Conservation (phyloP, 2,329 filamentous ascomycete species). For the Teratosphaeriaceae sp. region DNA sequence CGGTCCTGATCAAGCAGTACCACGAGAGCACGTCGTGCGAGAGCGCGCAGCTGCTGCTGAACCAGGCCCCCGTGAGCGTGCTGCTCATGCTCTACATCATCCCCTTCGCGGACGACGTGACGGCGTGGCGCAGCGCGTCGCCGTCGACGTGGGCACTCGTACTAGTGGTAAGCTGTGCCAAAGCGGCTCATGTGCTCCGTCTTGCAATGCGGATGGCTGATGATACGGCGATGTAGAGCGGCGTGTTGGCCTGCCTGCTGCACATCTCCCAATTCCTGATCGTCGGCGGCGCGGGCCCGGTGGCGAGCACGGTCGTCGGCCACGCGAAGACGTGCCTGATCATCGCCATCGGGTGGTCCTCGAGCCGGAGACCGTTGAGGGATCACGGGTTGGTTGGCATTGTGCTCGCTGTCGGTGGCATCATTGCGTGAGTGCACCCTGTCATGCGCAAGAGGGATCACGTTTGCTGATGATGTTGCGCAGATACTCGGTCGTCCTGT, state of each 20-base stretch:
- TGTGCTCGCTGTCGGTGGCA: constrained; percentile 26
- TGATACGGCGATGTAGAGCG: constrained; percentile 46
- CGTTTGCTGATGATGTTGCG: background rate
- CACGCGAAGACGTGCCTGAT: constrained; percentile 31
- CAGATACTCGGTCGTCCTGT: constrained; percentile 1
- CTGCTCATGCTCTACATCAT: constrained; percentile 59
- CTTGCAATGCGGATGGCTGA: constrained; percentile 4
- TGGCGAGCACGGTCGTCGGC: constrained; percentile 29
- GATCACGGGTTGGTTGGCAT: constrained; percentile 26
- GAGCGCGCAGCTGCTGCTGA: constrained; percentile 63
- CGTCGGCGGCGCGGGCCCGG: constrained; percentile 27
- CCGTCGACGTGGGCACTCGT: constrained; percentile 41
- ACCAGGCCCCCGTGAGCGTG: constrained; percentile 58
- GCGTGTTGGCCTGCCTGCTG: constrained; percentile 56
- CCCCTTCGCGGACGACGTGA: constrained; percentile 59
- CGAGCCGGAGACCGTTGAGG: constrained; percentile 18
- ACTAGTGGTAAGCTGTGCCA: constrained; percentile 41
- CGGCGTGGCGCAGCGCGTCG: constrained; percentile 48
- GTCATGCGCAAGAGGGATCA: background rate
- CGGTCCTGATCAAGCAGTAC: constrained; percentile 61
- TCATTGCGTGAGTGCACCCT: constrained; percentile 21
- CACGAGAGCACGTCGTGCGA: constrained; percentile 59
- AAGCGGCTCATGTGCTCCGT: no score
- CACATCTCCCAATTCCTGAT: constrained; percentile 40
- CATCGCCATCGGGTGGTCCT: constrained; percentile 26